Conservation (phyloP, 371 early-diverging fungal genomes). For the Actinomortierella wolfii region DNA sequence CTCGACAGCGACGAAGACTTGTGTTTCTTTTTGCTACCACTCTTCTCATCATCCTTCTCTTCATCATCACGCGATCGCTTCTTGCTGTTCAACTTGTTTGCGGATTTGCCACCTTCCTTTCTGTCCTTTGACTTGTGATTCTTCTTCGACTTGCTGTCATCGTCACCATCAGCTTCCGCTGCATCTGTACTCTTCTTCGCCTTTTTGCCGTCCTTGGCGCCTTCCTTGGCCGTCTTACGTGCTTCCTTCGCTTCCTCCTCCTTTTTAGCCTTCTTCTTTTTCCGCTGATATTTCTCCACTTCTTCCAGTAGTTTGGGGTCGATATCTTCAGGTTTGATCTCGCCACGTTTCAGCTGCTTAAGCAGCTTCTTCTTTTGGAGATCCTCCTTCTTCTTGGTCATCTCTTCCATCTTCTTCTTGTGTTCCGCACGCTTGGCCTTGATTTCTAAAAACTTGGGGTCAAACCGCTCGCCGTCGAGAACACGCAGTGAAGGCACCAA, state of each 20-base stretch:
- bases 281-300: conserved; percentile 41
- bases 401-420: conserved; percentile 36
- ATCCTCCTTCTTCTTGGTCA: conserved; percentile 34
- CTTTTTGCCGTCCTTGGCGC: conserved; percentile 19
- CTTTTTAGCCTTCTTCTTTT: conserved; percentile 35
- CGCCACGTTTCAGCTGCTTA: conserved; percentile 42
- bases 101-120: conserved; percentile 10
- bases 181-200: too few relatives aligned
- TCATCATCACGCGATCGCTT: conserved; percentile 16
- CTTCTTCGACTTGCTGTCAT: conserved; percentile 11
- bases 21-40: conserved; percentile 8
- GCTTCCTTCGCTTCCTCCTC: conserved; percentile 31
- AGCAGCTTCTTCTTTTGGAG: conserved; percentile 41
- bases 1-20: conserved; percentile 28
- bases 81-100: conserved; percentile 17
- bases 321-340: conserved; percentile 31
- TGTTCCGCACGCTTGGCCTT: conserved; percentile 49
- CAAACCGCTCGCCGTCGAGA: conserved; percentile 84
- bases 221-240: conserved; percentile 16
- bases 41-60: conserved; percentile 3
- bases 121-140: conserved; percentile 11
- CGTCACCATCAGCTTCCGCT: conserved; percentile 7
- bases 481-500: conserved; percentile 75
- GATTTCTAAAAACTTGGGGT: conserved; percentile 74
- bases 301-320: conserved; percentile 18